Percentiles rank a stretch among this genome's conserved stretches.
Conservation (phyloP, 805 yeast species). For the Saturnispora serradocipensis region DNA sequence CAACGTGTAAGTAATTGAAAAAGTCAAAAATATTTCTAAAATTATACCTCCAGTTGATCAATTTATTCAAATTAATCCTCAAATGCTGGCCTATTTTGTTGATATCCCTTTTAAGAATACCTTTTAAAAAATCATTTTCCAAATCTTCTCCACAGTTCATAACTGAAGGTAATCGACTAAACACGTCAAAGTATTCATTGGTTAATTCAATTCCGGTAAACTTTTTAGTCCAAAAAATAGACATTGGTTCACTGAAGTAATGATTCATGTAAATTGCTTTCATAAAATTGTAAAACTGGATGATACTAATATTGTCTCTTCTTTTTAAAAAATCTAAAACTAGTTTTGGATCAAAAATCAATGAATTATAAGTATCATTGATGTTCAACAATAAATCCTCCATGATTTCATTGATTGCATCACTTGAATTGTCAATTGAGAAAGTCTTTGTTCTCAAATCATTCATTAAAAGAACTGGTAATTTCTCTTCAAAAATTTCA, state of each 20-base stretch:
- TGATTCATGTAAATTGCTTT: conserved; percentile 28
- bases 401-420: conserved; percentile 25
- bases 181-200: conserved; percentile 19
- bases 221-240: conserved; percentile 27
- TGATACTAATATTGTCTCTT: conserved; percentile 22
- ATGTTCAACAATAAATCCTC: conserved; percentile 26
- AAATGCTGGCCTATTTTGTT: conserved; percentile 16
- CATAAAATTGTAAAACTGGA: conserved; percentile 24
- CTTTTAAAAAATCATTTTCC: conserved; percentile 16
- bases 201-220: conserved; percentile 18
- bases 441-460: conserved; percentile 20
- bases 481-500: conserved; percentile 27
- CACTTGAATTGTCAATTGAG: conserved; percentile 25
- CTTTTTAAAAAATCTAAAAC: conserved; percentile 22
- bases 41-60: conserved; percentile 25
- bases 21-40: conserved; percentile 23
- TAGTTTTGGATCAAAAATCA: conserved; percentile 26
- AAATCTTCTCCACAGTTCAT: conserved; percentile 11
- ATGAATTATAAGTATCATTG: conserved; percentile 24
- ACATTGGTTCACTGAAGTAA: conserved; percentile 27
- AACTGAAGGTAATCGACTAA: conserved; percentile 24
- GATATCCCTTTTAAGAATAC: conserved; percentile 17
- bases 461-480: conserved; percentile 20
- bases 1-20: conserved; percentile 21
- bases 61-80: conserved; percentile 19